These are phyloP conservation scores for Saprolegnia diclina DNA, from an alignment of 352 stramenopile genomes.

Conservation along the genomic window DNA sequence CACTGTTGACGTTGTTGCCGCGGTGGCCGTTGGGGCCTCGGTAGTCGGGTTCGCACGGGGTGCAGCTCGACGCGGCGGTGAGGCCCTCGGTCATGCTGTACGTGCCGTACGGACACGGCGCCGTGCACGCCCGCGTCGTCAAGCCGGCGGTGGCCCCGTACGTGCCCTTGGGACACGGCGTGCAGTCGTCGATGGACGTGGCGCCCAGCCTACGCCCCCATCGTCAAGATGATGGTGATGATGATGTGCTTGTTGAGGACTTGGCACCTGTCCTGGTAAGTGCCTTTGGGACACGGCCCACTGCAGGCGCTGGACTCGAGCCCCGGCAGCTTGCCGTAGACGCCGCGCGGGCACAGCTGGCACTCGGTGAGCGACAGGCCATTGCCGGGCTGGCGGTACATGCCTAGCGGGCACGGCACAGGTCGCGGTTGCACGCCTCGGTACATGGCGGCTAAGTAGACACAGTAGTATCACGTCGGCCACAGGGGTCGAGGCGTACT, in stretches of 20 bases:
- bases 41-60: slow-evolving; percentile 52
- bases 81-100: slow-evolving; percentile 58
- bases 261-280: slow-evolving; percentile 27
- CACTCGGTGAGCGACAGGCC: slow-evolving; percentile 54
- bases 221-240: no score
- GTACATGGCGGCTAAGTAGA: slow-evolving; percentile 51
- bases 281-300: slow-evolving; percentile 57
- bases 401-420: slow-evolving; percentile 48
- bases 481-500: neutral
- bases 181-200: slow-evolving; percentile 59
- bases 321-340: slow-evolving; percentile 62
- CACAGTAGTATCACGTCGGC: slow-evolving; percentile 1
- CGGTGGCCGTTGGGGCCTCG: slow-evolving; percentile 52
- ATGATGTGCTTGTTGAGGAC: no score
- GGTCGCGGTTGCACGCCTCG: slow-evolving; percentile 47
- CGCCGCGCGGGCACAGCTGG: slow-evolving; percentile 58
- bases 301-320: slow-evolving; percentile 58
- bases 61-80: slow-evolving; percentile 49
- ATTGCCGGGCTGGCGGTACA: slow-evolving; percentile 47
- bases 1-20: slow-evolving; percentile 41
- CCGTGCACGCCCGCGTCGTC: slow-evolving; percentile 49
- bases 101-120: slow-evolving; percentile 57
- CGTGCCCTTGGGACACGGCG: slow-evolving; percentile 53
- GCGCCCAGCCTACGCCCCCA: slow-evolving; percentile 50
- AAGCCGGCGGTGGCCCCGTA: slow-evolving; percentile 52